phyloP scores from a whole-genome alignment of 2,329 filamentous ascomycete species.

The Albophoma yamanashiensis region DNA sequence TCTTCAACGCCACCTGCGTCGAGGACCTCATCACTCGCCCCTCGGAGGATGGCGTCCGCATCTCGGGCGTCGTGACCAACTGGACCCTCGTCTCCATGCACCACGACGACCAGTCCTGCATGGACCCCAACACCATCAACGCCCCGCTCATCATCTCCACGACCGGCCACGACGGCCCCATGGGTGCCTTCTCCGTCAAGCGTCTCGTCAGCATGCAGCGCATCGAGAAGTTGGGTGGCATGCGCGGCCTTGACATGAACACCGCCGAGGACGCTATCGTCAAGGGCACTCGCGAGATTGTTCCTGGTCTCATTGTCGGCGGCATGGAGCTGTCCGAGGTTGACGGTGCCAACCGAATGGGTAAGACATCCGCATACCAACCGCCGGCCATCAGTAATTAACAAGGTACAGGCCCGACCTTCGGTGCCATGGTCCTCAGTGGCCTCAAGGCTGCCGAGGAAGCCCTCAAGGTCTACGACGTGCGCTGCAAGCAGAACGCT shows the following conservation, averaged over 20 bases:
- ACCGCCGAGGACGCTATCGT: slow-evolving; percentile 86
- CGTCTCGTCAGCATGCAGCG: slow-evolving; percentile 80
- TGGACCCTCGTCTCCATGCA: slow-evolving; percentile 88
- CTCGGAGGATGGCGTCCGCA: slow-evolving; percentile 45
- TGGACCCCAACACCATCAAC: slow-evolving; percentile 97
- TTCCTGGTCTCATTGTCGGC: slow-evolving; percentile 81
- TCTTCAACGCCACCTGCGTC: slow-evolving; percentile 90
- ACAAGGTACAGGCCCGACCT: slow-evolving; percentile 48
- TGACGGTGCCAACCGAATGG: slow-evolving; percentile 88
- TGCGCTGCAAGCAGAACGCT: slow-evolving; percentile 68
- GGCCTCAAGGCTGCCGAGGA: slow-evolving; percentile 91
- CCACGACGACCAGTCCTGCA: slow-evolving; percentile 84
- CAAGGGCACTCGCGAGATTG: slow-evolving; percentile 79
- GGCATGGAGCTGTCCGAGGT: slow-evolving; percentile 91
- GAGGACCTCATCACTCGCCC: slow-evolving; percentile 86
- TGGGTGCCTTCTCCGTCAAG: slow-evolving; percentile 87
- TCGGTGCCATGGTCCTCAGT: slow-evolving; percentile 78
- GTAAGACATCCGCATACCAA: slow-evolving; percentile 17
- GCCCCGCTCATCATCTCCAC: slow-evolving; percentile 81
- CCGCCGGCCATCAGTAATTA: not conserved
- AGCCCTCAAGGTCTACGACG: slow-evolving; percentile 65
- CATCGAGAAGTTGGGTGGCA: slow-evolving; percentile 75
- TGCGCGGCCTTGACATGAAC: slow-evolving; percentile 92
- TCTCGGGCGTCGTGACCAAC: slow-evolving; percentile 89
- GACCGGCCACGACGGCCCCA: slow-evolving; percentile 83